Base-by-base conservation (phyloP, 2,329 filamentous ascomycete species). In the Alternaria gaisen region DNA sequence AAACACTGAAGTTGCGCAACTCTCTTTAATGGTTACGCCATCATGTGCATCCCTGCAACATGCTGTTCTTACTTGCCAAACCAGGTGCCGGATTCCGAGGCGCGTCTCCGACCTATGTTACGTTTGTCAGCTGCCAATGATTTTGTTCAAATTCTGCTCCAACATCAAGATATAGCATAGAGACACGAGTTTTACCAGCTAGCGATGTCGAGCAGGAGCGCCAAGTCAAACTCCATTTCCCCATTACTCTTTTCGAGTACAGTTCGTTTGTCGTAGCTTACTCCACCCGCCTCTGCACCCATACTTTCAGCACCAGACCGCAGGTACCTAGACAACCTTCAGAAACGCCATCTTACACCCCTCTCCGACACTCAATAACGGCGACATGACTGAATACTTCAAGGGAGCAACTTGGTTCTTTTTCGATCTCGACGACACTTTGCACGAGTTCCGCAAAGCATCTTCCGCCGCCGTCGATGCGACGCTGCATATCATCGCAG, bases 381-480 rank as follows among this genome's bases (percentile, higher is more conserved):
- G 4, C 32, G 8, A 22, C 9, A 50, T 36, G 12, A 26, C 1
- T 38, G 34, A 56, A 42, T 12, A n/a, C 14, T 9, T 51, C 10
- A 41, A 43, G 16, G 10, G n/a, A 14, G 48, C 60, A 14, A 59
- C 34, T 26, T 84, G 82, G 80, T 76, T 82, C 38, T 81, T 79
- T 1, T 84, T 85, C 53, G 83, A 84, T 41, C 77, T 85, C 6
- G 82, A 84, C 56, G 82, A 84, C 63, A 83, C 82, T 0, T 70
- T 85, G 1, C 83, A 84, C 58, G 77, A 82, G 46, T 84, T 83
- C 50, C 80, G 81, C 50, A 72, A 65, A 18, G 80, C 80, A 11
- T 83, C 81, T 1, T 58, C 64, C 1, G 54, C 64, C 5, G 83
- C 83, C 3, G 78, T 76, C 1, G 56, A 62, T 0, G 40, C 63